These are phyloP conservation scores for Fusarium anthophilum DNA, from an alignment of 2,329 filamentous ascomycete genomes.

Conservation along the genomic window DNA sequence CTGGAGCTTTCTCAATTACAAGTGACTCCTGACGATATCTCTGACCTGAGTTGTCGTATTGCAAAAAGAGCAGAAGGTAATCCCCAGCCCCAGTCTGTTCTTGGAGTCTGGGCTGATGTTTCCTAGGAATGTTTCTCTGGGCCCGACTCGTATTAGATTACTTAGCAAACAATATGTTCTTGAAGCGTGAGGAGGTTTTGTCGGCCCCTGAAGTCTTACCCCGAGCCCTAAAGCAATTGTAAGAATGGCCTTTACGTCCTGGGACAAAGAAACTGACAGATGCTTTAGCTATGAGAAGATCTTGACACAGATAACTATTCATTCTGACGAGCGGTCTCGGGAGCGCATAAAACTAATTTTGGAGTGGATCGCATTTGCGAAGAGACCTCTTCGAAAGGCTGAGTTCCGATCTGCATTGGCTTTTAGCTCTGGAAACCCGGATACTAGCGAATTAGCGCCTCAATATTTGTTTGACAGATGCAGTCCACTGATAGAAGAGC, in stretches of 20 bases:
- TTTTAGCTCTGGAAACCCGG: background rate
- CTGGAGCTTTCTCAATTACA: background rate
- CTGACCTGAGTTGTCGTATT: background rate
- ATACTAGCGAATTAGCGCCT: background rate
- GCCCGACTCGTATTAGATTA: background rate
- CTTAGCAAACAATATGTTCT: background rate
- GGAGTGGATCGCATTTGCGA: background rate
- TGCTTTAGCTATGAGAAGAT: background rate
- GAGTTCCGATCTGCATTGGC: background rate
- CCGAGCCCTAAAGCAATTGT: background rate
- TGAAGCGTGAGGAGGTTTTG: background rate
- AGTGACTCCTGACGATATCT: background rate
- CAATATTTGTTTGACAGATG: background rate
- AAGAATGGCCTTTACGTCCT: fast-evolving
- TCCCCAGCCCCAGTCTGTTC: background rate
- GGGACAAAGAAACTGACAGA: background rate
- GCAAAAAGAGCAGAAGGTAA: background rate
- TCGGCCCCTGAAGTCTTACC: background rate
- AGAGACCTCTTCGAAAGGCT: background rate
- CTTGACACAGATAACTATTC: background rate
- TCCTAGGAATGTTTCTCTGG: background rate
- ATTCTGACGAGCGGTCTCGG: background rate
- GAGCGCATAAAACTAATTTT: background rate
- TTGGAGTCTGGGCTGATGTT: background rate
- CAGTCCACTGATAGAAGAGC: background rate